Evolutionary conservation across 148 eudicot genomes (phyloP), one percentile per base, ranked within the genome.

Genomic region (Drosera capensis): DNA sequence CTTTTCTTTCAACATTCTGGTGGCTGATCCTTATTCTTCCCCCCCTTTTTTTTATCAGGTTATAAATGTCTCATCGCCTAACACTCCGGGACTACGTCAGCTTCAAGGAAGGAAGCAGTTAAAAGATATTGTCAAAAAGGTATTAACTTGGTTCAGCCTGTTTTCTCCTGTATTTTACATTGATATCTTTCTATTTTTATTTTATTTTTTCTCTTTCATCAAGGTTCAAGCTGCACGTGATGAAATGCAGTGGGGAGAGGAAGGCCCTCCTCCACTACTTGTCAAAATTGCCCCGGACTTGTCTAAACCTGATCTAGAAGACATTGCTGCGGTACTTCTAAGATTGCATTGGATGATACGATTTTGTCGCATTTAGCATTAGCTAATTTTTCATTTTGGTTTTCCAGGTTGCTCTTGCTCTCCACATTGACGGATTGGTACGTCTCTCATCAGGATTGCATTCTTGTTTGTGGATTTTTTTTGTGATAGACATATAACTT

Each of bases 201-300:
- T 0, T 22, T 1, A 12, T 17, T 16, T 8, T 5, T 26, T 5
- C 17, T 28, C 52, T 12, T 42, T 21, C 38, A 13, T 57, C 21
- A 59, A 90, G 99, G 88, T 90, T 59, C 95, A 90, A 79, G 95
- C 95, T 45, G 99, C 99, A 37, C 88, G 93, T 61, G 94, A 90
- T 76, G 99, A 90, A 76, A 90, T 90, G 99, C 99, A 85, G 63
- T 90, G 99, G 99, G 99, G 80, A 21, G 99, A 85, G 52, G 95
- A 90, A 56, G 99, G 99, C 8, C 95, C 99, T 36, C 99, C 99
- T 42, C 99, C 99, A 13, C 60, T 90, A 60, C 82, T 90, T 21
- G 95, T 90, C 41, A 90, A 90, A 76, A 90, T 90, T 67, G 99
- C 95, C 49, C 99, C 99, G 0, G 99, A 90, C 53, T 68, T 90